Base-by-base conservation (phyloP, 768 basidiomycete genomes). In the Trametes punicea region DNA sequence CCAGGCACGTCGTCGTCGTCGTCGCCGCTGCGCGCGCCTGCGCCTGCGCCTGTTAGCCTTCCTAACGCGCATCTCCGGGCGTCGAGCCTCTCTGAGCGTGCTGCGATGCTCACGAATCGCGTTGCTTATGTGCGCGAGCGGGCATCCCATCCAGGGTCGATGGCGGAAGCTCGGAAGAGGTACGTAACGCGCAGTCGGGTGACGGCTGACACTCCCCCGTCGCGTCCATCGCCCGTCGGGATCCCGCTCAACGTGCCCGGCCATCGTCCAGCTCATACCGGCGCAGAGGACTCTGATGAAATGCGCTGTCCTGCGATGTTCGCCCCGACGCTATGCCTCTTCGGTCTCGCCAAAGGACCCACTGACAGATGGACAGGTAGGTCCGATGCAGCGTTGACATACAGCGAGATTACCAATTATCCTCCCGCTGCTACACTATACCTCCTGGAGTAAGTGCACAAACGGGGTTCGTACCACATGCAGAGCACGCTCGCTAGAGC, bases 171-270 rank as follows among this genome's bases (percentile, higher is more conserved):
- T 18, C 48, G 42, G 56, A 51, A 20, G 15, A 26, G 48, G 49
- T 57, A 57, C 56, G 56, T 57, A 57, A 57, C 48, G 40, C 56
- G 33, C 56, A 49, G 47, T 31, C n/a, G n/a, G n/a, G n/a, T 26
- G 27, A 29, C 16, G 52, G 46, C 46, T 34, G 53, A 23, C 31
- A 36, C 46, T 55, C 45, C 45, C 36, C 45, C 36, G 51, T 52
- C 41, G 42, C 30, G 23, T 33, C 34, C 42, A 42, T 34, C 30
- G 51, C 16, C 42, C 30, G 41, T 33, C 42, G 51, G 48, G 51
- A 21, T 44, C 51, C 42, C 51, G 18, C n/a, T n/a, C n/a, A 44
- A 44, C 20, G 27, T 9, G 26, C 49, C 16, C 39, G 27, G 39
- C 18, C 39, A 51, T 18, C 39, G 9, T 39, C 25, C 20, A n/a